phyloP scores from a whole-genome alignment of 2,329 filamentous ascomycete species.

The Tolypocladium nubicola region DNA sequence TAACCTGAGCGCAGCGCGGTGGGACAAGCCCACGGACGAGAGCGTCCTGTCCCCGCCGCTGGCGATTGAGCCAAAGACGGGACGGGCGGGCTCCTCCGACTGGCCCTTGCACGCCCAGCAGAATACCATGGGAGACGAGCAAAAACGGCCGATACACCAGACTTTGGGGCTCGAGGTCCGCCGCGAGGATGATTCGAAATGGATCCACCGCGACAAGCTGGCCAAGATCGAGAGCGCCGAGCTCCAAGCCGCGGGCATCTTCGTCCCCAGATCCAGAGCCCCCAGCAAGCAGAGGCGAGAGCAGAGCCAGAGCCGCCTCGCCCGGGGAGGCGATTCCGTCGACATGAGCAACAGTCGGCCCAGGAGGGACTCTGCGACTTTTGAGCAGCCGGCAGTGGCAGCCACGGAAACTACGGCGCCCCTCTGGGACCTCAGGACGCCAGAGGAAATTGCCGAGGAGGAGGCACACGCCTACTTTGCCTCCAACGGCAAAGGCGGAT shows the following conservation, averaged over 20 bases:
- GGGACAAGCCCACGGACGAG: slow-evolving; percentile 13
- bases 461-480: slow-evolving; percentile 40
- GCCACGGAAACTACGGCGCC: slow-evolving; percentile 28
- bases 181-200: slow-evolving; percentile 55
- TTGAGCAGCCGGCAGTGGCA: slow-evolving; percentile 21
- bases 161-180: slow-evolving; percentile 12
- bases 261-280: slow-evolving; percentile 43
- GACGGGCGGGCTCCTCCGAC: slow-evolving; percentile 6
- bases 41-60: slow-evolving; percentile 11
- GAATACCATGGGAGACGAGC: slow-evolving; percentile 12
- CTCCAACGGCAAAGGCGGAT: slow-evolving; percentile 50
- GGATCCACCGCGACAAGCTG: slow-evolving; percentile 80
- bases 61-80: slow-evolving; percentile 13
- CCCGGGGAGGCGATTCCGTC: slow-evolving; percentile 19
- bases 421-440: slow-evolving; percentile 62
- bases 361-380: slow-evolving; percentile 36
- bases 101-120: slow-evolving; percentile 8
- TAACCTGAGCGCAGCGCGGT: slow-evolving; percentile 14
- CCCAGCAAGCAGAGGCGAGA: slow-evolving; percentile 36
- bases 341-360: slow-evolving; percentile 11
- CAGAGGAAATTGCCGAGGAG: slow-evolving; percentile 65
- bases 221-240: slow-evolving; percentile 73
- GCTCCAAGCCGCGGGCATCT: slow-evolving; percentile 67
- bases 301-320: slow-evolving; percentile 23
- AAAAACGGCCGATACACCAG: slow-evolving; percentile 14